Evolutionary conservation across 1,139 yeast species (phyloP), one percentile per base, ranked within the genome.

Genomic region (Lodderomyces metapsilosis): DNA sequence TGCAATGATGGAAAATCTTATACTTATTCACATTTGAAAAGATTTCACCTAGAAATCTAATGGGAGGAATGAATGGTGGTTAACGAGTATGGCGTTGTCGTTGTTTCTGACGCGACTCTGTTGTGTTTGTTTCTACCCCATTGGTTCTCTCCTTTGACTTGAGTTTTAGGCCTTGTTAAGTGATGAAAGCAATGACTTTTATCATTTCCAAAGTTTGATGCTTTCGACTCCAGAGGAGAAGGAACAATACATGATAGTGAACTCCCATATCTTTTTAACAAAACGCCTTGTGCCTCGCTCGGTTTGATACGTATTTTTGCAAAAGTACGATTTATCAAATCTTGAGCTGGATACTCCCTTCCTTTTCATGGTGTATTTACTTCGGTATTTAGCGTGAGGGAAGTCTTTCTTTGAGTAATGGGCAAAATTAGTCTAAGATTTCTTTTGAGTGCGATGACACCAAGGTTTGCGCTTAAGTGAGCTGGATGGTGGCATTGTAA

Each of bases 381-480:
- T 17, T 12, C 24, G 18, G 15, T 25, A 36, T 13, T 18, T 23
- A 20, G 22, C 8, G 25, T 23, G 9, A 4, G n/a, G n/a, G 25
- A 10, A 4, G 5, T 8, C 9, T 10, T 7, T 23, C 4, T 23
- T 10, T 4, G 37, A 40, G 68, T 62, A 82, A 77, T 60, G 76
- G 89, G 89, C 86, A 57, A 82, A 44, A 83, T 47, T 43, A 79
- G 39, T 40, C 32, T 50, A 59, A 58, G 80, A 74, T 71, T 79
- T 65, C 61, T 69, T 80, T 83, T 84, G 91, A 84, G 89, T 84
- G 76, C 91, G 88, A 71, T 76, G 68, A 62, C 80, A 72, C 76
- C 83, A 71, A 66, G 75, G 74, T 57, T 57, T 54, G n/a, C n/a
- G n/a, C n/a, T n/a, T n/a, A n/a, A n/a, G 20, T 25, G 13, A 37